These are phyloP conservation scores for Ogataea naganishii DNA, from an alignment of 805 yeast species.

Conservation along the genomic window DNA sequence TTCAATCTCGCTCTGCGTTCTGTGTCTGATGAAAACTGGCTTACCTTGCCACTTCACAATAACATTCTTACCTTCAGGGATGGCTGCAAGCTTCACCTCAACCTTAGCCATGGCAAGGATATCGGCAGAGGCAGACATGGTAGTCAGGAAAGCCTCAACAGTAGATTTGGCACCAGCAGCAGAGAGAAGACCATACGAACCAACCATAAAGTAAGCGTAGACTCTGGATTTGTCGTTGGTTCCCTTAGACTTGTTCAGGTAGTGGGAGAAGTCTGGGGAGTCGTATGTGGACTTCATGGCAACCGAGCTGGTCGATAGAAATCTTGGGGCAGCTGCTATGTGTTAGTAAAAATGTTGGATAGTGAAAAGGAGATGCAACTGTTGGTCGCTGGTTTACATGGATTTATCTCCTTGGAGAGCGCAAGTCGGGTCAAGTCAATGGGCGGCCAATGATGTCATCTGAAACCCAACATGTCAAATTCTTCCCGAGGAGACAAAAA, in stretches of 20 bases:
- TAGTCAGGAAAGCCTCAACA: slow-evolving; percentile 82
- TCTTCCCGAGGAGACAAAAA: background rate
- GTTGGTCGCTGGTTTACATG: background rate
- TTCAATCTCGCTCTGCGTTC: slow-evolving; percentile 85
- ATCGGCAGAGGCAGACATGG: slow-evolving; percentile 98
- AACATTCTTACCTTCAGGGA: slow-evolving; percentile 97
- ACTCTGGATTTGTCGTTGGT: slow-evolving; percentile 68
- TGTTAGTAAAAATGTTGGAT: background rate
- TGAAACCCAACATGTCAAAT: background rate
- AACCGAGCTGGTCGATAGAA: slow-evolving; percentile 40
- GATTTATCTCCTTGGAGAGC: slow-evolving; percentile 7
- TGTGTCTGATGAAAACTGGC: slow-evolving; percentile 99
- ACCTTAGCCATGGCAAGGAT: slow-evolving; percentile 99
- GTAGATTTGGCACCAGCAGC: slow-evolving; percentile 96
- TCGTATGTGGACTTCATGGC: slow-evolving; percentile 68
- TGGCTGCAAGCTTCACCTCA: slow-evolving; percentile 87
- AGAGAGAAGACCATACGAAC: slow-evolving; percentile 81
- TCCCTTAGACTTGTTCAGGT: slow-evolving; percentile 63
- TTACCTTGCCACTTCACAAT: slow-evolving; percentile 99
- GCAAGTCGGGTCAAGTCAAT: slow-evolving; percentile 9
- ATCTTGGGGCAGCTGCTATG: slow-evolving; percentile 28
- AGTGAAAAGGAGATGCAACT: background rate
- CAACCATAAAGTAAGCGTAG: slow-evolving; percentile 95
- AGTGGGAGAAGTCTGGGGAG: slow-evolving; percentile 83
- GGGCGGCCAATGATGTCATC: slow-evolving; percentile 1